phyloP scores from a whole-genome alignment of 768 basidiomycete species.

The Psilocybe sp. region DNA sequence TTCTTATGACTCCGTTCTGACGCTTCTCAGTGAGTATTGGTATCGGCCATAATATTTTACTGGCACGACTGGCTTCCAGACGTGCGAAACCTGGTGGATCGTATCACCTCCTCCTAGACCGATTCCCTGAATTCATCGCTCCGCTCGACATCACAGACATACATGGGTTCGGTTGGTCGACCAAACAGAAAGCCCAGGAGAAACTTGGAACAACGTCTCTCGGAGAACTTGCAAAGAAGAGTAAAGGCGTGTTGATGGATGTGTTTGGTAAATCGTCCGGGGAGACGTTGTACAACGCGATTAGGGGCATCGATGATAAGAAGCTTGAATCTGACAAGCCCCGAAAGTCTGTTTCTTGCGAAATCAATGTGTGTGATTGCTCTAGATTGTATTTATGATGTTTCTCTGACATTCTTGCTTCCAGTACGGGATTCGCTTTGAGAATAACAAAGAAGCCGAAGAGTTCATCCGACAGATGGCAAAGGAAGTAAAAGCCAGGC shows the following conservation, averaged over 20 bases:
- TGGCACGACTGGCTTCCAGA: slow-evolving; percentile 89
- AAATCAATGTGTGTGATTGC: slow-evolving; percentile 74
- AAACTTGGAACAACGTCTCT: slow-evolving; percentile 73
- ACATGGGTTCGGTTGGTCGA: slow-evolving; percentile 82
- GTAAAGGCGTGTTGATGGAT: slow-evolving; percentile 62
- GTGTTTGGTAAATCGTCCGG: slow-evolving; percentile 80
- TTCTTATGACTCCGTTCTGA: neutral
- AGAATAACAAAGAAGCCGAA: slow-evolving; percentile 77
- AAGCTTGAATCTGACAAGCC: slow-evolving; percentile 81
- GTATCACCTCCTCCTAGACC: slow-evolving; percentile 63
- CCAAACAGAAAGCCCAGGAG: slow-evolving; percentile 73
- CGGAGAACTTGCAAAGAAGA: slow-evolving; percentile 63
- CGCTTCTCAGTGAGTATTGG: slow-evolving; percentile 77
- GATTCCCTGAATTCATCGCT: slow-evolving; percentile 53
- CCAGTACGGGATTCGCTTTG: slow-evolving; percentile 95
- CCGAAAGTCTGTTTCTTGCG: slow-evolving; percentile 89
- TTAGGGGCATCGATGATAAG: slow-evolving; percentile 81
- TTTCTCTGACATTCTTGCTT: neutral
- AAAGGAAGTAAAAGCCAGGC: slow-evolving; percentile 67
- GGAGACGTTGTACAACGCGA: slow-evolving; percentile 79
- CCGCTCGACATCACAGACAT: slow-evolving; percentile 77
- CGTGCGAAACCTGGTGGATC: slow-evolving; percentile 89
- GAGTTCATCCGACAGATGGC: slow-evolving; percentile 76
- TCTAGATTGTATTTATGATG: neutral
- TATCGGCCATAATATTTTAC: slow-evolving; percentile 86